Evolutionary conservation across 163 green algal genomes (phyloP).

Genomic region (Prototheca cutis): DNA sequence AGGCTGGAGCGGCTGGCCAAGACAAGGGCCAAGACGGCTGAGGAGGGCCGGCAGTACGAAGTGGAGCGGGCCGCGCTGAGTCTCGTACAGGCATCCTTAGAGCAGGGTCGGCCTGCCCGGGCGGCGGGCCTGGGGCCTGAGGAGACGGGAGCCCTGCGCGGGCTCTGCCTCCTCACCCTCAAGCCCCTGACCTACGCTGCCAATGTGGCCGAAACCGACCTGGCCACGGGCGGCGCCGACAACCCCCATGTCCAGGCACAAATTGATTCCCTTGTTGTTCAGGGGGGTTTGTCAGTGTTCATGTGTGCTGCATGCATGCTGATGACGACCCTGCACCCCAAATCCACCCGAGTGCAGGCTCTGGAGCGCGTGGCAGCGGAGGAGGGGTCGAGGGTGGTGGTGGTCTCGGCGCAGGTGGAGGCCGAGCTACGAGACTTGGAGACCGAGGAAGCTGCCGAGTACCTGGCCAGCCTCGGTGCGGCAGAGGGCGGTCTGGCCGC

Average conservation of each 20-base stretch:
- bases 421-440: slow-evolving; percentile 91
- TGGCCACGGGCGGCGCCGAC: slow-evolving; percentile 56
- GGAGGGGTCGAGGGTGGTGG: slow-evolving; percentile 61
- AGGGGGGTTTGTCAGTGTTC: too few species aligned
- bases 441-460: slow-evolving; percentile 71
- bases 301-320: too few species aligned
- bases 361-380: slow-evolving; percentile 45
- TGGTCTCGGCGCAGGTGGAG: slow-evolving; percentile 89
- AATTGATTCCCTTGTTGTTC: slow-evolving; percentile 5
- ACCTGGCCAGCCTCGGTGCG: slow-evolving; percentile 80
- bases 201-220: slow-evolving; percentile 89
- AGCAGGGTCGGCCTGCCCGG: slow-evolving; percentile 58
- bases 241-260: slow-evolving; percentile 69
- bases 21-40: slow-evolving; percentile 36
- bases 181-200: slow-evolving; percentile 91
- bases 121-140: slow-evolving; percentile 61
- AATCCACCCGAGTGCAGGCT: too few species aligned
- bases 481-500: slow-evolving; percentile 69
- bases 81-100: slow-evolving; percentile 48
- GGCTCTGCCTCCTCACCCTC: slow-evolving; percentile 81
- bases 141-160: slow-evolving; percentile 60
- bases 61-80: slow-evolving; percentile 46
- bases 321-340: too few species aligned
- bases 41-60: slow-evolving; percentile 22
- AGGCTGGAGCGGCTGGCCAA: slow-evolving; percentile 68